phyloP scores from a whole-genome alignment of 192 early-diverging fungal species.

The Hyaloraphidium curvatum region DNA sequence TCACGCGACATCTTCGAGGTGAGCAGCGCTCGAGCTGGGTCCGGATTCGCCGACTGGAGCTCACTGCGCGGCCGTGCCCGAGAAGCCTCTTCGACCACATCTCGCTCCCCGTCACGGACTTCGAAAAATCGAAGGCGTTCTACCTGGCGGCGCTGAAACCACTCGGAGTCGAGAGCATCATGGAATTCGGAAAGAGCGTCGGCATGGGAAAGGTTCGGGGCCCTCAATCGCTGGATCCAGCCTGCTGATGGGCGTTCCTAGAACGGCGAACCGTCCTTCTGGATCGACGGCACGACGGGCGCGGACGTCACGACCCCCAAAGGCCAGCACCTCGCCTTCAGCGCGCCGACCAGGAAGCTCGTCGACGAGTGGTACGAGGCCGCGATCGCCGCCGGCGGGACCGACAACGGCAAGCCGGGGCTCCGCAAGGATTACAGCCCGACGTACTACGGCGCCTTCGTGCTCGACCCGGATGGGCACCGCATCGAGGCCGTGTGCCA shows the following conservation, averaged over 20 bases:
- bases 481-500: conserved; percentile 9
- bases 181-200: too few relatives aligned
- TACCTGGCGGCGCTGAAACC: neutral
- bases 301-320: too few relatives aligned
- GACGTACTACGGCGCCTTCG: conserved; percentile 12
- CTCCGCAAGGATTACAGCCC: conserved; percentile 8
- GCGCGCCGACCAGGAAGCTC: neutral
- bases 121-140: neutral
- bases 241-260: too few relatives aligned
- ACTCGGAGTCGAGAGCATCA: too few relatives aligned
- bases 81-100: neutral
- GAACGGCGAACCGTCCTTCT: too few relatives aligned
- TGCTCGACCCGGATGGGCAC: conserved; percentile 11
- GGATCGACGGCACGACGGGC: too few relatives aligned
- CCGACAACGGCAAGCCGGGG: conserved; percentile 12
- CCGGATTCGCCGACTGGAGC: too few relatives aligned
- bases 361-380: conserved; percentile 11
- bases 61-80: too few relatives aligned
- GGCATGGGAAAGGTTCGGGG: too few relatives aligned
- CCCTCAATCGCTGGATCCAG: too few relatives aligned
- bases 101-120: neutral
- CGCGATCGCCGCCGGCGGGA: conserved; percentile 12
- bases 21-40: too few relatives aligned
- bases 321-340: neutral
- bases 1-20: too few relatives aligned